Evolutionary conservation across 1,284 basidiomycete genomes (phyloP).

Genomic region (Fomitopsis betulina): DNA sequence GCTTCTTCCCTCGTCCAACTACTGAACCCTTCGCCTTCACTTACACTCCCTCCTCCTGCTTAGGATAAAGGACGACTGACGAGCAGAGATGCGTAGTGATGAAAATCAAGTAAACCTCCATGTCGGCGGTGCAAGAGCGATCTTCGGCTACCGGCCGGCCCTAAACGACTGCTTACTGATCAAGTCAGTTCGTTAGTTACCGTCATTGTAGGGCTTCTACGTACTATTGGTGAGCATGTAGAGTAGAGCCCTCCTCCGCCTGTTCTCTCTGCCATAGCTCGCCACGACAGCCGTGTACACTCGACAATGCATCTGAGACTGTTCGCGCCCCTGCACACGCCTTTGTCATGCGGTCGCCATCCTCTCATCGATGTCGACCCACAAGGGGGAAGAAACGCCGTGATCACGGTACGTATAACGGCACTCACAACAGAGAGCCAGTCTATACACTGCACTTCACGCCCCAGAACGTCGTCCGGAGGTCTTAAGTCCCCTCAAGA

Average conservation of each 20-base stretch:
- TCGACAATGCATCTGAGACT: not conserved
- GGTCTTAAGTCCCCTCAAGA: not conserved
- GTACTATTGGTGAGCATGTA: too few species aligned
- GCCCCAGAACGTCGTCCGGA: not conserved
- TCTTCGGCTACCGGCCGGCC: slow-evolving; percentile 4
- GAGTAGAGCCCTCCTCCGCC: too few species aligned
- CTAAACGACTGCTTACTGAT: slow-evolving; percentile 3
- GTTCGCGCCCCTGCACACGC: not conserved
- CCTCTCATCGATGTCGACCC: not conserved
- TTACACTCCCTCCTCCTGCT: slow-evolving; percentile 41
- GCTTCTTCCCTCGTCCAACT: slow-evolving; percentile 42
- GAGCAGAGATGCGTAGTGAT: slow-evolving; percentile 29
- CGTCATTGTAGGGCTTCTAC: not conserved
- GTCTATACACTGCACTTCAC: not conserved
- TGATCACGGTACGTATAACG: not conserved
- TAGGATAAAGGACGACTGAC: slow-evolving; percentile 35
- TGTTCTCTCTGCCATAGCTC: too few species aligned
- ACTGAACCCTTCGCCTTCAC: slow-evolving; percentile 33
- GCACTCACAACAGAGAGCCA: too few species aligned
- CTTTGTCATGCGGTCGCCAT: not conserved
- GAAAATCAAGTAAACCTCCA: slow-evolving; percentile 23
- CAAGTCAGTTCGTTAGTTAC: not conserved
- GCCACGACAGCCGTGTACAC: too few species aligned
- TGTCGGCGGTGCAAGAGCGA: slow-evolving; percentile 4
- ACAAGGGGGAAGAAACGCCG: not conserved